Base-by-base conservation (phyloP, 306 rosid genomes). In the Vicia sativa region DNA sequence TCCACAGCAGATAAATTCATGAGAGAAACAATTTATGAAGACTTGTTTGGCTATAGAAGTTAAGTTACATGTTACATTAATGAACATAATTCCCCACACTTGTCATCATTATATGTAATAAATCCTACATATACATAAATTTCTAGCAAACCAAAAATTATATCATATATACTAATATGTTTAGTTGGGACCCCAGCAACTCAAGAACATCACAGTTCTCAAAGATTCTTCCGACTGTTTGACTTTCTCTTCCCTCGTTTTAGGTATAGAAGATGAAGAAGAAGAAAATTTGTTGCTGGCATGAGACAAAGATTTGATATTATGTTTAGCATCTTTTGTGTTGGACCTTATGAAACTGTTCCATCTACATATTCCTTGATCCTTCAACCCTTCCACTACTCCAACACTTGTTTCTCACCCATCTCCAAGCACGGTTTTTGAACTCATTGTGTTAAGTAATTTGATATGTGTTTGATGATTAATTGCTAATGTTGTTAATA, bases 201-300 rank as follows among this genome's bases (percentile, higher is more conserved):
- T 89, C 62, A 85, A 75, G 76, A 85, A 90, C 91, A 87, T 85
- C 58, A 87, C 86, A 0, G 72, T 85, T 63, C 86, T 83, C 8
- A 85, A 62, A 34, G 91, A 80, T 45, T 90, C 91, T 45, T 87
- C 95, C 6, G 96, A 78, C 11, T 76, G 75, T 53, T 84, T 83
- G n/a, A 75, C 53, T 78, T 80, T 70, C 9, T 80, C 86, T 14
- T 80, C 83, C 61, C 75, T 74, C 37, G 84, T 8, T 31, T 70
- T 66, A 9, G 19, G 2, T 0, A 84, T 50, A 2, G 74, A 74
- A 37, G 83, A 77, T 11, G 87, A 53, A 9, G 52, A 26, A 26
- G 86, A 72, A 69, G 88, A 74, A 70, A 77, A 42, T 16, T 48
- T 16, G 23, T 73, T 85, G 28, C 60, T 72, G 1, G 88, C 46